Percentiles rank a stretch among this genome's conserved stretches.
phyloP scores from a whole-genome alignment of 2,329 filamentous ascomycete species.

The Ramularia endophylla region DNA sequence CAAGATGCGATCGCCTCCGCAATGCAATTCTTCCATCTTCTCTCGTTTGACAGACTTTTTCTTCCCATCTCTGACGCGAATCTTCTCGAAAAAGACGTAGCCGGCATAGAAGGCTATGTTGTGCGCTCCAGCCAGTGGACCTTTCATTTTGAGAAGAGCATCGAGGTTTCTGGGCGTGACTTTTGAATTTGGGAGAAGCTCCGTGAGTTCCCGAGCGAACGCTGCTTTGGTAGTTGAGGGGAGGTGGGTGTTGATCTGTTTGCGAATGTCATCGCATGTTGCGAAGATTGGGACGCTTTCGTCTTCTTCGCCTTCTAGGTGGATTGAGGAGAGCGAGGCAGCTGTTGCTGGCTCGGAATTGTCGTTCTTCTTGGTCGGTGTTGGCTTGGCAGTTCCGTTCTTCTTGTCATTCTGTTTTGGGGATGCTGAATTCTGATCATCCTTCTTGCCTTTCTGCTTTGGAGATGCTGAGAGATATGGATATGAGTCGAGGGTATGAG shows the following conservation, averaged over 20 bases:
- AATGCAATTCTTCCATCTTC: conserved; percentile 43
- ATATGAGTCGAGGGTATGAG: no score
- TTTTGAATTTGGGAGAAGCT: conserved; percentile 37
- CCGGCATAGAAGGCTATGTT: conserved; percentile 50
- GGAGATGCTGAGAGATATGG: no score
- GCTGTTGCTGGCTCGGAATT: conserved; percentile 5
- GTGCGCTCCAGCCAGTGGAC: conserved; percentile 36
- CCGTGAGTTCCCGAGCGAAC: conserved; percentile 26
- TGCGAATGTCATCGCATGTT: conserved; percentile 52
- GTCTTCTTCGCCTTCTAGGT: conserved; percentile 43
- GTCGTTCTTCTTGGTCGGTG: conserved; percentile 1
- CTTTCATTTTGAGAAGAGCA: conserved; percentile 47
- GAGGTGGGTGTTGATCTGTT: conserved; percentile 49
- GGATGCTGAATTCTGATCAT: neutral
- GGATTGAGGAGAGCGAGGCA: conserved; percentile 33
- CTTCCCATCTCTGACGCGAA: conserved; percentile 47
- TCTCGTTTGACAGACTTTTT: conserved; percentile 46
- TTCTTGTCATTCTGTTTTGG: conserved; percentile 1
- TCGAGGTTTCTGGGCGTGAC: conserved; percentile 29
- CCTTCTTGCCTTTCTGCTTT: neutral
- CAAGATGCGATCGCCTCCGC: no score
- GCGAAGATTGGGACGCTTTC: conserved; percentile 48
- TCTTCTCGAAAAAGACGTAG: conserved; percentile 57
- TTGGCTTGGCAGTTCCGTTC: neutral
- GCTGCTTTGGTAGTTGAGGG: conserved; percentile 35